phyloP scores from a whole-genome alignment of 106 monocot genomes.

The Hemerocallis citrina region DNA sequence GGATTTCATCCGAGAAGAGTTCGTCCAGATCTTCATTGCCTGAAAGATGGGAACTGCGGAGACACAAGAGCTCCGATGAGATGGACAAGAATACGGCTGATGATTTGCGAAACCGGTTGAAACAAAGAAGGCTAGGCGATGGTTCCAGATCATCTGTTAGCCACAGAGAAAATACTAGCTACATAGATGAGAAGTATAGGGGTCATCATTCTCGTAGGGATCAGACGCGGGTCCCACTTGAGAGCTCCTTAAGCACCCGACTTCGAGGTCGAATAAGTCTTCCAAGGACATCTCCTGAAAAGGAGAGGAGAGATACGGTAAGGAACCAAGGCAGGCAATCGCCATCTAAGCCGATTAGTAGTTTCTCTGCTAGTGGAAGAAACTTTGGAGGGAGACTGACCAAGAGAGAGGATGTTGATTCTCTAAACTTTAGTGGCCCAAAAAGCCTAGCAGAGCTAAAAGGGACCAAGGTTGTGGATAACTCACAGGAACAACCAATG shows the following conservation, averaged over 20 bases:
- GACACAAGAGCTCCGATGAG: slow-evolving; percentile 8
- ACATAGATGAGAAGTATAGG: slow-evolving; percentile 20
- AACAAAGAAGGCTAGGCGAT: slow-evolving; percentile 62
- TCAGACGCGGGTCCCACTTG: slow-evolving; percentile 1
- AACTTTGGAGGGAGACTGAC: slow-evolving; percentile 5
- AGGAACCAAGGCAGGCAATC: slow-evolving; percentile 45
- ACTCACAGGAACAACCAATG: slow-evolving; percentile 5
- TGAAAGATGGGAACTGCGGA: slow-evolving; percentile 17
- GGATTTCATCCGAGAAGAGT: slow-evolving; percentile 32
- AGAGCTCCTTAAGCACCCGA: slow-evolving; percentile 37
- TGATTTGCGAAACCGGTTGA: slow-evolving; percentile 67
- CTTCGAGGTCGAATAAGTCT: slow-evolving; percentile 74
- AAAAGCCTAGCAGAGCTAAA: slow-evolving; percentile 81
- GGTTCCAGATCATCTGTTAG: slow-evolving; percentile 26
- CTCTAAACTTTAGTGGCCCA: slow-evolving; percentile 56
- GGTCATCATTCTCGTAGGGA: slow-evolving; percentile 10
- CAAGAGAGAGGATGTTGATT: slow-evolving; percentile 28
- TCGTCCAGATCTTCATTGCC: slow-evolving; percentile 18
- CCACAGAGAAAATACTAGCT: slow-evolving; percentile 15
- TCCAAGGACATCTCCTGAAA: slow-evolving; percentile 22
- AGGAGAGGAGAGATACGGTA: slow-evolving; percentile 15
- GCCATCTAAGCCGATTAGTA: slow-evolving; percentile 13
- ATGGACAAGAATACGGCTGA: slow-evolving; percentile 35
- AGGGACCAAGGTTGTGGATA: slow-evolving; percentile 26
- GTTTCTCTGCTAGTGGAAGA: slow-evolving; percentile 12